Evolutionary conservation across 345 rosid genomes (phyloP).

Genomic region (Eucalyptus camaldulensis): DNA sequence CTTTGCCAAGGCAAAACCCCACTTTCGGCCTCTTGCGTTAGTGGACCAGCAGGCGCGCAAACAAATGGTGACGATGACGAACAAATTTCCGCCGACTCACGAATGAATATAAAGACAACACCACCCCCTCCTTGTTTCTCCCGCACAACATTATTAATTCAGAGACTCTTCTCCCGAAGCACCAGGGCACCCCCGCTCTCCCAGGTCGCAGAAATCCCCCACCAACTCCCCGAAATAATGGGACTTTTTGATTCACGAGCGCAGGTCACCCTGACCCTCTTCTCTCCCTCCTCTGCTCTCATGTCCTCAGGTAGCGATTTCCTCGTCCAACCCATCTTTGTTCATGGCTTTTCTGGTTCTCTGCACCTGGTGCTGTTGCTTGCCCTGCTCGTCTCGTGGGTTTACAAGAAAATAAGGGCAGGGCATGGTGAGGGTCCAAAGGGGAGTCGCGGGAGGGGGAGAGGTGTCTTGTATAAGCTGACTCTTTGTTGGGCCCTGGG

Average conservation of each 20-base stretch:
- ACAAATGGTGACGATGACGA: neutral
- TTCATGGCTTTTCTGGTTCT: constrained; percentile 17
- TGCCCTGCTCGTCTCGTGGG: neutral
- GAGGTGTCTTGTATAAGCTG: neutral
- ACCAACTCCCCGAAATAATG: neutral
- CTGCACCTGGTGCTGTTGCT: constrained; percentile 10
- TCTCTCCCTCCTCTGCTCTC: neutral
- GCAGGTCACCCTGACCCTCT: neutral
- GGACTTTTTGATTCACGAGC: neutral
- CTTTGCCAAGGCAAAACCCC: neutral
- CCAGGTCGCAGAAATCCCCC: neutral
- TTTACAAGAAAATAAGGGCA: neutral
- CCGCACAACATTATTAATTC: neutral
- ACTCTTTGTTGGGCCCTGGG: constrained; percentile 14
- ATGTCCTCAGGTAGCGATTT: constrained; percentile 7
- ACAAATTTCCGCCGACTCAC: neutral
- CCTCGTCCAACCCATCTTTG: constrained; percentile 9
- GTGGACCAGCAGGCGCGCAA: neutral
- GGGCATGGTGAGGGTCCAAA: neutral
- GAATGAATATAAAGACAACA: neutral
- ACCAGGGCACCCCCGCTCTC: neutral
- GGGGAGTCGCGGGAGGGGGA: neutral
- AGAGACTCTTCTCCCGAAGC: neutral
- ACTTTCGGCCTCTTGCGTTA: neutral
- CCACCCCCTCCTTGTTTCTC: neutral